Evolutionary conservation across 106 monocot species (phyloP).

Genomic region (Phalaenopsis equestris): DNA sequence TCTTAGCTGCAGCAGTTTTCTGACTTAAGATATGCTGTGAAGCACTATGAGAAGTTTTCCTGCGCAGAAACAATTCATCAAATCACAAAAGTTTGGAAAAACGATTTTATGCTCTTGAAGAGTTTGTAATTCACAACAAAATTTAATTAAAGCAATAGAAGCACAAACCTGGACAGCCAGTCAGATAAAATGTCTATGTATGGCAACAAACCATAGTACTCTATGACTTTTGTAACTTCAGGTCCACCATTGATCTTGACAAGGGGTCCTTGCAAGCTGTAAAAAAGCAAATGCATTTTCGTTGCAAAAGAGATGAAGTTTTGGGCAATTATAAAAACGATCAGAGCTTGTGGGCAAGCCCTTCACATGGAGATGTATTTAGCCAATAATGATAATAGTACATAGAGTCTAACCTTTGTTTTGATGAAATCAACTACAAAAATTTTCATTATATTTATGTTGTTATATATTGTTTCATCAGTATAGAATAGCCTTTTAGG

Average conservation of each 20-base stretch:
- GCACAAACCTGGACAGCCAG: constrained; percentile 25
- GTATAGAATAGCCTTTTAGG: not conserved
- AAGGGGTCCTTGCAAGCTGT: constrained; percentile 39
- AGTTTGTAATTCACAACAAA: not conserved
- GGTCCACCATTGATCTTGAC: constrained; percentile 9
- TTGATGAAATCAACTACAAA: not conserved
- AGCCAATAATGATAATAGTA: not conserved
- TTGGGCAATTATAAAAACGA: not conserved
- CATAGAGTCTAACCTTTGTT: not conserved
- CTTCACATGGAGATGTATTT: not conserved
- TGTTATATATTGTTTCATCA: not conserved
- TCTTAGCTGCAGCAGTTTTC: constrained; percentile 4
- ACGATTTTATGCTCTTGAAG: not conserved
- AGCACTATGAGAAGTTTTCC: constrained; percentile 14
- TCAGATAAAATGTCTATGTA: constrained; percentile 35
- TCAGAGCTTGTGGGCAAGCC: not conserved
- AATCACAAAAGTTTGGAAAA: not conserved
- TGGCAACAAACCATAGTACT: constrained; percentile 35
- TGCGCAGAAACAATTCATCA: constrained; percentile 15
- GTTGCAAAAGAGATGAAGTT: not conserved
- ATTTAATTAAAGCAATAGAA: not conserved
- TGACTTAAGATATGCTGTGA: not conserved
- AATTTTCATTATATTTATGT: not conserved
- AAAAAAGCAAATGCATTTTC: not conserved
- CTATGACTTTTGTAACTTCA: constrained; percentile 28